Evolutionary conservation across 805 yeast species (phyloP), one percentile per base, ranked within the genome.

Genomic region (Jamesozyma jinghongensis): DNA sequence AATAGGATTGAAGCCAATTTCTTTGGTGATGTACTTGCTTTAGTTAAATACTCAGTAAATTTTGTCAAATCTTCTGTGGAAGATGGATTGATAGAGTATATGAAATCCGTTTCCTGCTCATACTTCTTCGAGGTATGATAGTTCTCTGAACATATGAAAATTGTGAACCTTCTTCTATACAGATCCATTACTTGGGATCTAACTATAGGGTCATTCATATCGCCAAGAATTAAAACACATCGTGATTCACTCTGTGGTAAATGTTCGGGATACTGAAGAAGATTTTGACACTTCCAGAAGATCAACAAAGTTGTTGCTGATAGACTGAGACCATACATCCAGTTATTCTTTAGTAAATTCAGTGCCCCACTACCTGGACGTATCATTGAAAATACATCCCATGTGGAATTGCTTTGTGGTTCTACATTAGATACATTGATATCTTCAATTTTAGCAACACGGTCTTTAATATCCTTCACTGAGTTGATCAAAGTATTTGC

Each of bases 111-210:
- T 10, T 57, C 63, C 32, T 57, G 57, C 27, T 56, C 57, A 22
- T 48, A 47, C 19, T 50, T 45, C 19, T 50, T 49, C 30, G 46
- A 47, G 7, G 38, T 44, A 12, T 43, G 42, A 7, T 54, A 53
- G 31, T 49, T 50, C 33, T 49, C 48, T 17, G 65, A 54, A 38
- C 64, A 59, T 12, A 62, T 52, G 35, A 57, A 59, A 3, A 62
- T 54, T 5, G 52, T 52, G 34, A 52, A 62, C 18, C 61, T 50
- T 42, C 65, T 58, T 37, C 59, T 51, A 41, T 59, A 57, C 16
- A 62, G 46, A 43, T 62, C 66, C 52, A 57, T 53, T 3, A 60
- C 65, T 41, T 61, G 62, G 12, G 57, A 52, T 37, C 65, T 54
- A 3, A 63, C 50, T 8, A 60, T 53, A 5, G 67, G 65, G 47